Base-by-base conservation (phyloP, 2,329 filamentous ascomycete genomes). In the Aspergillus aculeatinus region DNA sequence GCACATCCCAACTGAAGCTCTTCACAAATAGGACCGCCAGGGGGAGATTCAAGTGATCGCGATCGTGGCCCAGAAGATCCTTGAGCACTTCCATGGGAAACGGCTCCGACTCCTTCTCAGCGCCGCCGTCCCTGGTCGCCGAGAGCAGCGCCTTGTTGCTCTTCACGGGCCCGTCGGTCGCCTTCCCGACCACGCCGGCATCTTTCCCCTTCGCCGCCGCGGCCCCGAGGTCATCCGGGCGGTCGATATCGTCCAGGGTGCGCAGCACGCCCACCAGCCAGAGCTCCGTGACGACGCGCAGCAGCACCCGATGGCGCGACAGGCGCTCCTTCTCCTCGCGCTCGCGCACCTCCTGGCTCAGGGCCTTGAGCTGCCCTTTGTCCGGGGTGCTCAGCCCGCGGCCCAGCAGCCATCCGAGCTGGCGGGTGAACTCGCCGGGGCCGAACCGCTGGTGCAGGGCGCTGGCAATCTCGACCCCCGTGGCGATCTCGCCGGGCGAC, bases 11-110 rank as follows among this genome's bases (percentile, higher is more conserved):
- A 64, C 90, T 89, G 70, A 98, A 99, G 19, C 91, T 89, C 79
- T 97, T 99, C 66, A 96, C 93, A 71, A 99, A 99, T 14, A 96
- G 85, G 55, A 98, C 95, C 5, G 97, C 89, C 50, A 99, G 81
- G 1, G 95, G 92, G 48, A 99, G 79, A 71, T 98, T 99, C 58
- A 87, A 82, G 72, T 98, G 95, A 67, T 99, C 94, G 58, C 92
- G 87, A 74, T 99, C 95, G 72, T 98, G 89, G 7, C 93, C 92
- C 16, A 99, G 84, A 65, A 99, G 85, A 73, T 99, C 96, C 78
- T 99, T 99, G 47, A 99, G 81, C n/a, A 98, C 94, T 74, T 99
- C 95, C 21, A 99, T 82, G 3, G 96, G 96, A 67, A 99, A 98
- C 0, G 95, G 95, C 65, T 99, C 95, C 2, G 91, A 85, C 61